Conservation (phyloP, 148 eudicot species). For the Rhododendron ovatum region DNA sequence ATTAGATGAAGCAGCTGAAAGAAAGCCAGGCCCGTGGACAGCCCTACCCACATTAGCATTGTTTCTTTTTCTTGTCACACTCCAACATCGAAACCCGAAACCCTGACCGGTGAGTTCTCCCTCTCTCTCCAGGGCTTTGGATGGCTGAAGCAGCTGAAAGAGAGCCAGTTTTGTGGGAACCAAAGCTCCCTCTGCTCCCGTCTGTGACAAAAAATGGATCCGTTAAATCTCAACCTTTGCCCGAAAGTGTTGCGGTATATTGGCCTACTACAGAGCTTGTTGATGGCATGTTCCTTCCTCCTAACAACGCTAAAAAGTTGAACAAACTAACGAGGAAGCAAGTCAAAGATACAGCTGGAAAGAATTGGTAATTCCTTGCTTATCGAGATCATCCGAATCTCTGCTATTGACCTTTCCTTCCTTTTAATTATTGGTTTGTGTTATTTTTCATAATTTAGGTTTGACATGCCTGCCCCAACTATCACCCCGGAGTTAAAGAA, state of each 20-base stretch:
- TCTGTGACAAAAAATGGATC: constrained; percentile 4
- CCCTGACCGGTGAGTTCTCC: too few relatives aligned
- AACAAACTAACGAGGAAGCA: constrained; percentile 61
- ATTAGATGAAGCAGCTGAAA: too few relatives aligned
- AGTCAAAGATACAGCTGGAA: constrained; percentile 80
- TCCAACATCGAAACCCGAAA: too few relatives aligned
- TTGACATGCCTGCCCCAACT: constrained; percentile 84
- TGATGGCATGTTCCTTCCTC: constrained; percentile 80
- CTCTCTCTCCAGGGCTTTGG: background rate
- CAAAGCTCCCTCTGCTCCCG: constrained; percentile 41
- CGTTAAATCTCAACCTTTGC: constrained; percentile 1
- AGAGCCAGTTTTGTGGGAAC: constrained; percentile 69
- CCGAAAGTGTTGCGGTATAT: constrained; percentile 22
- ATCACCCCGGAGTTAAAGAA: constrained; percentile 78
- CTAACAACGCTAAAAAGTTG: constrained; percentile 65
- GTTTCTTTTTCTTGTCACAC: too few relatives aligned
- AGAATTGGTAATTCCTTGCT: constrained; percentile 46
- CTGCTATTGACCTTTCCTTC: too few relatives aligned
- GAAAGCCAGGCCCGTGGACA: too few relatives aligned
- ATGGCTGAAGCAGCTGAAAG: constrained; percentile 31
- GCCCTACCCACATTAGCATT: too few relatives aligned
- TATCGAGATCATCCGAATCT: background rate
- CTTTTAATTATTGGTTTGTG: background rate
- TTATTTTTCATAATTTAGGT: constrained; percentile 38
- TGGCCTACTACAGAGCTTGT: constrained; percentile 61